A percentile compares a stretch with the other conserved stretches of the same genome.
phyloP scores from a whole-genome alignment of 371 early-diverging fungal species.

The Mortierella sp. region DNA sequence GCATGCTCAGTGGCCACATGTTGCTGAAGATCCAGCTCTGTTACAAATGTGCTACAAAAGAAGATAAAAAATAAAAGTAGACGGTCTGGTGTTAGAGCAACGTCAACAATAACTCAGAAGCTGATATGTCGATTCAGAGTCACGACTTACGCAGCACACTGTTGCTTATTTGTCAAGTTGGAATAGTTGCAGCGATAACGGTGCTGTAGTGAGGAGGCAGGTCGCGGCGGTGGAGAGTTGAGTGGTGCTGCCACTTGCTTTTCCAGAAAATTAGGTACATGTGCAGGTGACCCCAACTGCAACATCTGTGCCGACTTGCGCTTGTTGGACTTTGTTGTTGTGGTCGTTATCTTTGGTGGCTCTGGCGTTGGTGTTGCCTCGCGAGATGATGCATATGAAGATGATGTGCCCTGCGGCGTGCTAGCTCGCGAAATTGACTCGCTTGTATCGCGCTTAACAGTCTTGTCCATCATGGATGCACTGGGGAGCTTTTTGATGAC shows the following conservation, averaged over 20 bases:
- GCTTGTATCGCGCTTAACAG: constrained; percentile 30
- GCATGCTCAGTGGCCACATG: constrained; percentile 52
- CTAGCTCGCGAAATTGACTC: constrained; percentile 31
- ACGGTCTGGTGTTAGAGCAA: too few species aligned
- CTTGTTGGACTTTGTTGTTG: constrained; percentile 7
- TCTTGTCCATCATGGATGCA: constrained; percentile 47
- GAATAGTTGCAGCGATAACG: constrained; percentile 48
- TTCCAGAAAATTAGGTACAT: constrained; percentile 6
- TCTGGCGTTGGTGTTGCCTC: constrained; percentile 9
- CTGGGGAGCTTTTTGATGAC: constrained; percentile 46
- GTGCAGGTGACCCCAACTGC: constrained; percentile 23
- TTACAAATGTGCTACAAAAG: constrained; percentile 27
- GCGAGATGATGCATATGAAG: constrained; percentile 12
- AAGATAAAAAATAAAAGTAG: not conserved
- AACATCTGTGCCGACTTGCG: constrained; percentile 31
- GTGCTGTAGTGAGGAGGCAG: constrained; percentile 7
- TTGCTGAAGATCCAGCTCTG: constrained; percentile 33
- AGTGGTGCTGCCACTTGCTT: constrained; percentile 9
- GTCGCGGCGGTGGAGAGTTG: not conserved
- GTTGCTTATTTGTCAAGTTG: constrained; percentile 35
- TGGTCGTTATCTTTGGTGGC: constrained; percentile 10
- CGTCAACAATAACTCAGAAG: too few species aligned
- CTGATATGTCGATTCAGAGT: too few species aligned
- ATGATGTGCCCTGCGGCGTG: constrained; percentile 28
- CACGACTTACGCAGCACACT: constrained; percentile 46